Base-by-base conservation (phyloP, 2,329 filamentous ascomycete genomes). In the Achaetomium macrosporum region DNA sequence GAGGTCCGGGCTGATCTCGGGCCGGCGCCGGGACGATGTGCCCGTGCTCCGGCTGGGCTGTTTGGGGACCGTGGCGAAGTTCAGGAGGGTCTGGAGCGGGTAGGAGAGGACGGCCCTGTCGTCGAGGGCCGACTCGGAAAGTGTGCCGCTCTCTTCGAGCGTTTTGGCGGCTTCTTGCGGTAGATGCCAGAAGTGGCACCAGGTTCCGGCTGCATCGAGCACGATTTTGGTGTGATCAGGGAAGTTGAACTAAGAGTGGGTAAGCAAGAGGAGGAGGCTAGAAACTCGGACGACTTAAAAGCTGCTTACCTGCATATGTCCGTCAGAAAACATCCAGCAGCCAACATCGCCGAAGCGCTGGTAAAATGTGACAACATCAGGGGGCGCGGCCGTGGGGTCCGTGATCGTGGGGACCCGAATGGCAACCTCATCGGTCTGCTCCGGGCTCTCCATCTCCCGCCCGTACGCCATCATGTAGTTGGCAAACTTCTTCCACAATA, bases 141-240 rank as follows among this genome's bases (percentile, higher is more conserved):
- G 81, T n/a, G 82, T 79, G 51, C 85, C 84, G 1, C 81, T 82
- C 30, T 76, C 70, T 3, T 80, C 76, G 11, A 92, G 78, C 37
- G 82, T 78, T 58, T 81, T 74, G 2, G 86, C 83, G 1, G 87
- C 87, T 54, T 86, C 81, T n/a, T 82, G 73, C 0, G 86, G 82
- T 17, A 91, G 79, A 63, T 88, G 85, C 72, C 87, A 87, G 65
- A 90, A 89, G 65, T 88, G 85, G 60, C 87, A 85, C 76, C 83
- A 86, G 1, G 78, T 82, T n/a, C 86, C 88, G 30, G 85, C 81
- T 1, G 84, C 73, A 53, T 89, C 88, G 25, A 93, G 72, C 12
- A 92, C 85, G 50, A 93, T 80, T 70, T 93, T 93, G 54, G 88
- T 92, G 67, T 93, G 88, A 61, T 93, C 88, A 2, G 88, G 88